phyloP scores from a whole-genome alignment of 2,329 filamentous ascomycete genomes.

The Cladophialophora exuberans region DNA sequence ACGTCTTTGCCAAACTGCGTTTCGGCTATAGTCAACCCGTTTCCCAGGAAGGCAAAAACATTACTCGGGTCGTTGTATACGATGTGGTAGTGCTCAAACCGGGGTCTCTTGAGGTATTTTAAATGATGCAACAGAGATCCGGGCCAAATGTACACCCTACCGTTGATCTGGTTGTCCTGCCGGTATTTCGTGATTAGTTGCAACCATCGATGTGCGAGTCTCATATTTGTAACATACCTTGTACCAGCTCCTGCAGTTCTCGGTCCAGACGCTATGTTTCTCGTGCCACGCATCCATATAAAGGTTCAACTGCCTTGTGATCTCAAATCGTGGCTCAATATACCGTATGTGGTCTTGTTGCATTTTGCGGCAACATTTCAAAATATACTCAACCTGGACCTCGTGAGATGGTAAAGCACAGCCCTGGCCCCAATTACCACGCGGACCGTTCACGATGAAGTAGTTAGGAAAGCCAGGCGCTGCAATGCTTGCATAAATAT shows the following conservation, averaged over 20 bases:
- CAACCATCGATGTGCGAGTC: background rate
- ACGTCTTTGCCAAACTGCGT: background rate
- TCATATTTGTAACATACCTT: slow-evolving; percentile 22
- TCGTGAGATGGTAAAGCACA: slow-evolving; percentile 32
- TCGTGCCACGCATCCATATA: slow-evolving; percentile 37
- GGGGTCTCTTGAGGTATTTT: slow-evolving; percentile 39
- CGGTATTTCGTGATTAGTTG: background rate
- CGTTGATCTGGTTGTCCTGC: background rate
- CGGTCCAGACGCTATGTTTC: slow-evolving; percentile 35
- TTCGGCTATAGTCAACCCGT: slow-evolving; percentile 43
- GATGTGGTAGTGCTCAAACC: slow-evolving; percentile 40
- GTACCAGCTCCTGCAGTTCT: slow-evolving; percentile 36
- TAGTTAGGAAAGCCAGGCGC: slow-evolving; percentile 20
- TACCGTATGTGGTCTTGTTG: slow-evolving; percentile 39
- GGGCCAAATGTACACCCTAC: background rate
- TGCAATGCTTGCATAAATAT: slow-evolving; percentile 34
- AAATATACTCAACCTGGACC: slow-evolving; percentile 35
- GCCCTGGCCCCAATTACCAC: slow-evolving; percentile 36
- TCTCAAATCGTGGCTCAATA: slow-evolving; percentile 14
- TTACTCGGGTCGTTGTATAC: slow-evolving; percentile 37
- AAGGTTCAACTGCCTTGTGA: slow-evolving; percentile 31
- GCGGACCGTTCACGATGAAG: slow-evolving; percentile 36
- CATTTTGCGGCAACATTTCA: slow-evolving; percentile 38
- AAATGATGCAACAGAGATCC: background rate
- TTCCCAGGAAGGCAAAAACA: slow-evolving; percentile 43